Evolutionary conservation across 768 basidiomycete genomes (phyloP).

Genomic region (Collybia mongolica): DNA sequence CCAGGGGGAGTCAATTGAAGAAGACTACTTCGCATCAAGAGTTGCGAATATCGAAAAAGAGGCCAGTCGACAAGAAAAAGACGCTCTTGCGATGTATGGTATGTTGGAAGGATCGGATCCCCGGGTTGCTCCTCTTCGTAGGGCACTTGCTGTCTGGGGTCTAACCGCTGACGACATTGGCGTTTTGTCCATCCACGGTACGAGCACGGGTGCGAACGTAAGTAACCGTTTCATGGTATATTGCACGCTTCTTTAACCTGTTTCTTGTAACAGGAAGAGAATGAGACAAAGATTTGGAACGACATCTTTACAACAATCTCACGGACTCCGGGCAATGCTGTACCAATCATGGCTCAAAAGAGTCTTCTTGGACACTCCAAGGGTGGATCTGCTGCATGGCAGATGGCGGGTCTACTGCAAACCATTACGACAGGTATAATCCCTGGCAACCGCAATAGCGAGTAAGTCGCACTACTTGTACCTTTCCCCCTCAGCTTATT

Average conservation of each 20-base stretch:
- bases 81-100: conserved; percentile 90
- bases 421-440: conserved; percentile 82
- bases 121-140: conserved; percentile 85
- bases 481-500: background rate
- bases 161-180: conserved; percentile 91
- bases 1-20: conserved; percentile 49
- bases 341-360: conserved; percentile 97
- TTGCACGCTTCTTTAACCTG: conserved; percentile 3
- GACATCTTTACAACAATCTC: conserved; percentile 86
- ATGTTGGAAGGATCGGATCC: conserved; percentile 91
- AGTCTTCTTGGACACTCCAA: conserved; percentile 96
- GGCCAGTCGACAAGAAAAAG: conserved; percentile 88
- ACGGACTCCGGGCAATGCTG: conserved; percentile 93
- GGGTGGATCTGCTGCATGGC: conserved; percentile 99
- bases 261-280: conserved; percentile 69
- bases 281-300: conserved; percentile 97
- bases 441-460: conserved; percentile 95
- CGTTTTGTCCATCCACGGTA: conserved; percentile 86
- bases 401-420: conserved; percentile 90
- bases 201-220: conserved; percentile 82
- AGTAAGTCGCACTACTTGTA: conserved; percentile 53
- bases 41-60: conserved; percentile 87
- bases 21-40: conserved; percentile 73
- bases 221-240: conserved; percentile 18
- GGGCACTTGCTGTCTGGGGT: conserved; percentile 97